These are phyloP conservation scores for Aspergillus spinulosporus DNA, from an alignment of 2,329 filamentous ascomycete genomes.

Conservation along the genomic window DNA sequence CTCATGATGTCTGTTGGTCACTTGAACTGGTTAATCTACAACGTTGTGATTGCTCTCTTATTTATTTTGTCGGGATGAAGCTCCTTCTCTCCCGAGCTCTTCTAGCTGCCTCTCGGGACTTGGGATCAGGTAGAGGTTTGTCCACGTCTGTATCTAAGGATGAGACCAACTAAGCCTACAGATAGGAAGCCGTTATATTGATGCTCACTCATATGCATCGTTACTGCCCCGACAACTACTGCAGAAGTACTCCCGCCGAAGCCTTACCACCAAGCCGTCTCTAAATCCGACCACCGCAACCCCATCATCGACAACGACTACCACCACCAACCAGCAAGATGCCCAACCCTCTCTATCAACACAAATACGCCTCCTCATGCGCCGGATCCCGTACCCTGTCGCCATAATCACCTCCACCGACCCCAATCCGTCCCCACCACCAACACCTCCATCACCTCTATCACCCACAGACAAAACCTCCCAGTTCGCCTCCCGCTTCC, in stretches of 20 bases:
- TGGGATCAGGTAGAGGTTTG: conserved; percentile 9
- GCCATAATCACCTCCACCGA: conserved; percentile 55
- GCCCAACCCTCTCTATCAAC: conserved; percentile 27
- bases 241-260: not conserved
- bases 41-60: conserved; percentile 9
- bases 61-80: conserved; percentile 32
- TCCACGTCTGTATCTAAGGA: not conserved
- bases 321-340: not conserved
- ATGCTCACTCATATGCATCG: not conserved
- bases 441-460: conserved; percentile 8
- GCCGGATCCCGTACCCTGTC: conserved; percentile 58
- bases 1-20: conserved; percentile 26
- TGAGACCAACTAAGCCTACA: not conserved
- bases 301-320: not conserved
- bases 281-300: not conserved
- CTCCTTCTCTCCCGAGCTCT: conserved; percentile 25
- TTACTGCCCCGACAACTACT: not conserved
- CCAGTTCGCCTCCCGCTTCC: conserved; percentile 27
- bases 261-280: conserved; percentile 1
- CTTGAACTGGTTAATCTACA: conserved; percentile 8
- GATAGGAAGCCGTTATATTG: not conserved
- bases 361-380: conserved; percentile 51
- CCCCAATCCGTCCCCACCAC: conserved; percentile 17
- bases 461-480: not conserved
- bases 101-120: conserved; percentile 23